phyloP scores from a whole-genome alignment of 169 alveolate species.

The Ichthyophthirius multifiliis region DNA sequence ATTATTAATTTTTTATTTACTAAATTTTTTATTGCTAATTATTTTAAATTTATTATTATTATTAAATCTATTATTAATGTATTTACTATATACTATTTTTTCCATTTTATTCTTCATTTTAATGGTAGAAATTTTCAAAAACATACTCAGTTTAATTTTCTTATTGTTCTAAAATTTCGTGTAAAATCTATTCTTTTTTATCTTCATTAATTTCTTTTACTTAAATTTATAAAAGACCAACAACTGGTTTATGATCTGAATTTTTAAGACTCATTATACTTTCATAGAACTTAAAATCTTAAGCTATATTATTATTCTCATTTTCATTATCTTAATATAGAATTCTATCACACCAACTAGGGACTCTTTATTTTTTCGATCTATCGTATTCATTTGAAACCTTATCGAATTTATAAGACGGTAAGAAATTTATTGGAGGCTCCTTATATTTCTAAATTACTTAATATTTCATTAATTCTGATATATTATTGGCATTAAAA shows the following conservation, averaged over 20 bases:
- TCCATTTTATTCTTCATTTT: background rate
- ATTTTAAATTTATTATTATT: no score
- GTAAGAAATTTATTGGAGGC: slow-evolving; percentile 25
- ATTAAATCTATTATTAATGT: no score
- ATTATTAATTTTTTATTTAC: no score
- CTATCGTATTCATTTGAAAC: slow-evolving; percentile 24
- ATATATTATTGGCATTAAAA: background rate
- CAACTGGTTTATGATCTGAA: slow-evolving; percentile 53
- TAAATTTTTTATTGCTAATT: no score
- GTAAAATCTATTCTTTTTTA: slow-evolving; percentile 24
- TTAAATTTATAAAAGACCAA: slow-evolving; percentile 36
- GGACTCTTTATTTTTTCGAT: slow-evolving; percentile 28
- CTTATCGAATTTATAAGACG: slow-evolving; percentile 36
- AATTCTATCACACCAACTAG: slow-evolving; percentile 53
- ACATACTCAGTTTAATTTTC: background rate
- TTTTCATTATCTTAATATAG: slow-evolving; percentile 6
- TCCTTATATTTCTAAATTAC: background rate
- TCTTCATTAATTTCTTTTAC: slow-evolving; percentile 44
- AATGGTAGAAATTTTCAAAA: background rate
- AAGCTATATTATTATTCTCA: background rate
- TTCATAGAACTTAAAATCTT: slow-evolving; percentile 35
- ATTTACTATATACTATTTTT: no score
- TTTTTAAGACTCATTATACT: slow-evolving; percentile 22
- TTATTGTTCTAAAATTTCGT: background rate
- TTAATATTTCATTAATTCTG: background rate